phyloP scores from a whole-genome alignment of 306 rosid species.

The Sophora flavescens region DNA sequence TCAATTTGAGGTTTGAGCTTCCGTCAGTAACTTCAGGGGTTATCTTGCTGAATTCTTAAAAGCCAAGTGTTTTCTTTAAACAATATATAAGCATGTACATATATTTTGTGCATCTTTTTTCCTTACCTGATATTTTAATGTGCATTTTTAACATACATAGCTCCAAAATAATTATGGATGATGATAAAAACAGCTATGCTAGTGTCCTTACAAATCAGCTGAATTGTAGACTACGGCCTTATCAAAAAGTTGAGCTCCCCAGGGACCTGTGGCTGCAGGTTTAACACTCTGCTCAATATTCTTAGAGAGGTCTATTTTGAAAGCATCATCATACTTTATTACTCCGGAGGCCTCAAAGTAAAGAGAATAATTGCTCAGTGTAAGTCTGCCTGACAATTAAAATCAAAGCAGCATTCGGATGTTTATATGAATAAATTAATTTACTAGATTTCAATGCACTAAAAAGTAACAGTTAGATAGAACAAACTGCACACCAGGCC shows the following conservation, averaged over 20 bases:
- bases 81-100: not conserved
- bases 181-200: slow-evolving; percentile 18
- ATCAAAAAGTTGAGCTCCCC: slow-evolving; percentile 97
- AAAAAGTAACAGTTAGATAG: slow-evolving; percentile 21
- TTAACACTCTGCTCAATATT: slow-evolving; percentile 64
- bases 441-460: slow-evolving; percentile 11
- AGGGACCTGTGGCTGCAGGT: slow-evolving; percentile 85
- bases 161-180: not conserved
- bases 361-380: slow-evolving; percentile 84
- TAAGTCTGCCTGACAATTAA: slow-evolving; percentile 82
- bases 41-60: slow-evolving; percentile 17
- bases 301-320: slow-evolving; percentile 78
- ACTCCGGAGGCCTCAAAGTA: slow-evolving; percentile 93
- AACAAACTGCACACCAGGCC: slow-evolving; percentile 79
- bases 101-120: not conserved
- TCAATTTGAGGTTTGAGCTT: not conserved
- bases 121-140: slow-evolving; percentile 1
- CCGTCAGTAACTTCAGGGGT: not conserved
- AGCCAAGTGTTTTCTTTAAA: slow-evolving; percentile 24
- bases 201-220: slow-evolving; percentile 66
- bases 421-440: slow-evolving; percentile 6
- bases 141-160: slow-evolving; percentile 11
- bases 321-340: slow-evolving; percentile 75
- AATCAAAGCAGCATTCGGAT: slow-evolving; percentile 20
- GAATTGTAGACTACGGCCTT: slow-evolving; percentile 82